These are phyloP conservation scores for Fusarium sterilihyphosum DNA, from an alignment of 2,329 filamentous ascomycete species.

Conservation along the genomic window DNA sequence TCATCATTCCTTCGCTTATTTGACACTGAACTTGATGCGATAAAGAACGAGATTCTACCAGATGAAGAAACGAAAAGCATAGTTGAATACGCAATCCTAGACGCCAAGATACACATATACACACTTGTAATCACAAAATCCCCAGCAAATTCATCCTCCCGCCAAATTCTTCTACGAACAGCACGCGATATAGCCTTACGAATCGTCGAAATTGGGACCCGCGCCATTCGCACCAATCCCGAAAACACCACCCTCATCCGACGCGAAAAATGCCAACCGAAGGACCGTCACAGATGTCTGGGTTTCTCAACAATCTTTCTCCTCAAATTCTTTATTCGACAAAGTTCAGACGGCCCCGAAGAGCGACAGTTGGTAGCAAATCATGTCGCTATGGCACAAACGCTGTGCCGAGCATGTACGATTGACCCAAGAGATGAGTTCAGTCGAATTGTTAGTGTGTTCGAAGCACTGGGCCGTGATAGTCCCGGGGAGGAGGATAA, in stretches of 20 bases:
- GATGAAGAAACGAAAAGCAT: not conserved
- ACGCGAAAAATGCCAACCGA: conserved; percentile 18
- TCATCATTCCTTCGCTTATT: conserved; percentile 23
- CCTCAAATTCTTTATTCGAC: conserved; percentile 27
- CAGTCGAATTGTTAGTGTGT: conserved; percentile 2
- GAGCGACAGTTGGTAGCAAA: conserved; percentile 22
- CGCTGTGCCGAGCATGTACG: conserved; percentile 8
- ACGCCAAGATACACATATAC: conserved; percentile 26
- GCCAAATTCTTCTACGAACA: conserved; percentile 22
- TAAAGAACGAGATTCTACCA: not conserved
- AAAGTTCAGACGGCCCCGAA: not conserved
- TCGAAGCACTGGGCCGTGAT: conserved; percentile 20
- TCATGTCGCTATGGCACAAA: conserved; percentile 22
- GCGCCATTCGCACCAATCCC: not conserved
- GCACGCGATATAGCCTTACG: conserved; percentile 12
- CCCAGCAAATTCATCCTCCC: not conserved
- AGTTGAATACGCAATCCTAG: conserved; percentile 23
- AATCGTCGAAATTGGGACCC: conserved; percentile 19
- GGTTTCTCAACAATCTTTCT: conserved; percentile 32
- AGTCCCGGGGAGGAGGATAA: not conserved
- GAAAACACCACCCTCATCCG: not conserved
- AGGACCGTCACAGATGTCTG: conserved; percentile 27
- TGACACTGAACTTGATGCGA: conserved; percentile 23
- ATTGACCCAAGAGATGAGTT: conserved; percentile 24
- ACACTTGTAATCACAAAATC: conserved; percentile 20